phyloP scores from a whole-genome alignment of 306 rosid genomes.

The Quercus agrifolia region DNA sequence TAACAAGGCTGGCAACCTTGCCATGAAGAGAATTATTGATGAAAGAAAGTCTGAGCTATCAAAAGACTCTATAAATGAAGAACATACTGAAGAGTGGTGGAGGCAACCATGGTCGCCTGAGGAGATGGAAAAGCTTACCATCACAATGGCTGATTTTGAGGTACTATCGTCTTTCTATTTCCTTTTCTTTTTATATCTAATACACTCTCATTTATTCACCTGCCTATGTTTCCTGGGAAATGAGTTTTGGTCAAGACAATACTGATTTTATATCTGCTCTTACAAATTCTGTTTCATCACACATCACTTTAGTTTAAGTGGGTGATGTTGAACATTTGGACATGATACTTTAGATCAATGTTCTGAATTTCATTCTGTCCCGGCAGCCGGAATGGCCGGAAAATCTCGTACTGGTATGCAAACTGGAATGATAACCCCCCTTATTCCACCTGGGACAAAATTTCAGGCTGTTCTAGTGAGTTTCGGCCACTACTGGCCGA shows the following conservation, averaged over 20 bases:
- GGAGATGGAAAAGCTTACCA: constrained; percentile 63
- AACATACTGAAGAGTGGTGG: constrained; percentile 53
- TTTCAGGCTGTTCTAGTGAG: too few relatives aligned
- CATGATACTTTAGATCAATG: background rate
- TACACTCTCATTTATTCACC: background rate
- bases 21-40: constrained; percentile 68
- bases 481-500: too few relatives aligned
- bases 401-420: too few relatives aligned
- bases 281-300: background rate
- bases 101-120: constrained; percentile 62
- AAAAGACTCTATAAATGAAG: constrained; percentile 31
- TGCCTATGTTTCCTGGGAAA: background rate
- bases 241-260: background rate
- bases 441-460: too few relatives aligned
- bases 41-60: constrained; percentile 46
- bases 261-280: background rate
- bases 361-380: too few relatives aligned
- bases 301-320: background rate
- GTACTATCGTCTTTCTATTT: constrained; percentile 27
- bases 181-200: background rate
- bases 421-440: too few relatives aligned
- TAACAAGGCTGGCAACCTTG: constrained; percentile 72
- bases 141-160: constrained; percentile 89
- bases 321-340: background rate
- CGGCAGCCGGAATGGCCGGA: too few relatives aligned